phyloP scores from a whole-genome alignment of 73 alveolate genomes.

The Tetrahymena thermophila region DNA sequence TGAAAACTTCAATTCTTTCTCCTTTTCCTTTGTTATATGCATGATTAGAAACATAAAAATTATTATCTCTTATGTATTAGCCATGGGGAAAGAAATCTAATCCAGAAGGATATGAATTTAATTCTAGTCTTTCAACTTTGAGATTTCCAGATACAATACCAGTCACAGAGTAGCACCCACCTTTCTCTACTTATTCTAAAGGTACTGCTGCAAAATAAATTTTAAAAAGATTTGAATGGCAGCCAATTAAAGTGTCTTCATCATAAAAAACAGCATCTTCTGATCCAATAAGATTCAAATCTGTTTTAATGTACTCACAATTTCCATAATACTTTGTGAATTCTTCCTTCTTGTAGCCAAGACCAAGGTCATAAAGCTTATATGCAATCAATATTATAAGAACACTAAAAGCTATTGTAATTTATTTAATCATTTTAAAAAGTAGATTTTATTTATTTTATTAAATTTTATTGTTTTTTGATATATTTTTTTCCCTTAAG shows the following conservation, averaged over 20 bases:
- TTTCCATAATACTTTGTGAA: background rate
- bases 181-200: background rate
- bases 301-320: background rate
- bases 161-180: background rate
- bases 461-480: too few relatives aligned
- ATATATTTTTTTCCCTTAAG: too few relatives aligned
- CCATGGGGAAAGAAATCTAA: background rate
- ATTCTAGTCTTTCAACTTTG: background rate
- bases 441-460: too few relatives aligned
- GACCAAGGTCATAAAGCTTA: background rate
- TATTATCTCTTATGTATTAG: background rate
- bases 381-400: background rate
- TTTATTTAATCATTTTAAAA: background rate
- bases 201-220: background rate
- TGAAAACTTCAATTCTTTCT: background rate
- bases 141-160: background rate
- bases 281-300: background rate
- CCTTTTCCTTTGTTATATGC: background rate
- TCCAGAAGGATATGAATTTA: background rate
- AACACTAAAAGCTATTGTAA: background rate
- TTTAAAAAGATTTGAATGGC: background rate
- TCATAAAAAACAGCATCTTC: background rate
- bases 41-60: background rate
- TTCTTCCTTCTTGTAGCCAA: background rate
- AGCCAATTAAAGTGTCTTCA: background rate